phyloP scores from a whole-genome alignment of 257 asterid species.

The Nicotiana paniculata region DNA sequence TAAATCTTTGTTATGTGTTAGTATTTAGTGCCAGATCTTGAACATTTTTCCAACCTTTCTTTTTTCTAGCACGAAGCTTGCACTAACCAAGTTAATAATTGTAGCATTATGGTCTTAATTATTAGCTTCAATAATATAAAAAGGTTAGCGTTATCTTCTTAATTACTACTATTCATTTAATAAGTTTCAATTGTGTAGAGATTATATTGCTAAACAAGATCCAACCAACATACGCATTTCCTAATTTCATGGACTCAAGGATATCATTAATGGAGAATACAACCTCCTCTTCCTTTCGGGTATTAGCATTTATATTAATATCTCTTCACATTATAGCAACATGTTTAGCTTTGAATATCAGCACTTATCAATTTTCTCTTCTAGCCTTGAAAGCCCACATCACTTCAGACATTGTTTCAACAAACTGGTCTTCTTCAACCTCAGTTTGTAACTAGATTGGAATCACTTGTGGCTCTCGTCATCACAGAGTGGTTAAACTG shows the following conservation, averaged over 20 bases:
- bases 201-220: not conserved
- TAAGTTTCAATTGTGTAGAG: not conserved
- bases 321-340: not conserved
- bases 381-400: constrained; percentile 17
- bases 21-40: too few relatives aligned
- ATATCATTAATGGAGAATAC: not conserved
- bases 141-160: not conserved
- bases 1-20: too few relatives aligned
- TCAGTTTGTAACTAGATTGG: constrained; percentile 25
- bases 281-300: too few relatives aligned
- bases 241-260: not conserved
- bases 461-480: constrained; percentile 21
- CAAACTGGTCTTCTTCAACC: constrained; percentile 16
- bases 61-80: too few relatives aligned
- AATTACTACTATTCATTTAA: not conserved
- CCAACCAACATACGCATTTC: not conserved
- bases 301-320: not conserved
- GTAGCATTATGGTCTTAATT: not conserved
- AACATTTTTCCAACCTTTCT: too few relatives aligned
- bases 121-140: not conserved
- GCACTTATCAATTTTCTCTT: constrained; percentile 22
- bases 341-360: constrained; percentile 8
- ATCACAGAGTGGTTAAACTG: constrained; percentile 14
- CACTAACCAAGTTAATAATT: not conserved
- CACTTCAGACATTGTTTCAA: not conserved